phyloP scores from a whole-genome alignment of 1,139 yeast species.

The Kluyveromyces sp. region DNA sequence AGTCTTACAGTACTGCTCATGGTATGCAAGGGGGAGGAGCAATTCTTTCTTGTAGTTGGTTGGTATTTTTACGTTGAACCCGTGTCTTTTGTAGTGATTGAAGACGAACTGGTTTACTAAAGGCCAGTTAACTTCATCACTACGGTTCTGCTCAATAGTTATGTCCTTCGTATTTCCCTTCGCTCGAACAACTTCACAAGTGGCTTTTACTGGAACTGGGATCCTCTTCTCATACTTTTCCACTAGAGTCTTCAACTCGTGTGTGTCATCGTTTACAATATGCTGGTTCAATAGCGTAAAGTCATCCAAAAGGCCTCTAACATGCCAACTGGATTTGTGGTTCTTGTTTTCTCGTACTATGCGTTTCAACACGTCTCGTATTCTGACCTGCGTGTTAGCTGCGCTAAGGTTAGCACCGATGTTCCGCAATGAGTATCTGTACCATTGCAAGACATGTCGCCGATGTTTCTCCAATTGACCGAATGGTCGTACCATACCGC shows the following conservation, averaged over 20 bases:
- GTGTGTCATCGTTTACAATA: slow-evolving; percentile 9
- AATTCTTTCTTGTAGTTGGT: slow-evolving; percentile 4
- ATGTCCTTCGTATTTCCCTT: neutral
- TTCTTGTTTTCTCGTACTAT: slow-evolving; percentile 15
- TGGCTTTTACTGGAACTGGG: neutral
- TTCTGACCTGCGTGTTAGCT: slow-evolving; percentile 12
- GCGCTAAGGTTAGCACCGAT: slow-evolving; percentile 15
- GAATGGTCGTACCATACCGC: slow-evolving; percentile 33
- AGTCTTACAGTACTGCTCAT: slow-evolving; percentile 17
- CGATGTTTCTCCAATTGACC: slow-evolving; percentile 22
- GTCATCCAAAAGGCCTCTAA: slow-evolving; percentile 14
- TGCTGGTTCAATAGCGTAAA: slow-evolving; percentile 13
- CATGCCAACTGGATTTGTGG: slow-evolving; percentile 26
- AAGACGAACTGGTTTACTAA: slow-evolving; percentile 1
- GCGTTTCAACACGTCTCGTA: slow-evolving; percentile 11
- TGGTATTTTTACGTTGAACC: neutral
- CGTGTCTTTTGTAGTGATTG: neutral
- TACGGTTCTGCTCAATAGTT: neutral
- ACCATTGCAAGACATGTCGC: slow-evolving; percentile 21
- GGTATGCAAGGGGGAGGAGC: slow-evolving; percentile 26
- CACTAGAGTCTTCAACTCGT: slow-evolving; percentile 12
- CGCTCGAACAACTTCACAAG: neutral
- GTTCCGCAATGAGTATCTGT: slow-evolving; percentile 22
- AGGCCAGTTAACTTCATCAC: slow-evolving; percentile 7
- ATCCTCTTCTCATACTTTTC: slow-evolving; percentile 7